Evolutionary conservation across 148 eudicot genomes (phyloP).

Genomic region (Cornus kousa): DNA sequence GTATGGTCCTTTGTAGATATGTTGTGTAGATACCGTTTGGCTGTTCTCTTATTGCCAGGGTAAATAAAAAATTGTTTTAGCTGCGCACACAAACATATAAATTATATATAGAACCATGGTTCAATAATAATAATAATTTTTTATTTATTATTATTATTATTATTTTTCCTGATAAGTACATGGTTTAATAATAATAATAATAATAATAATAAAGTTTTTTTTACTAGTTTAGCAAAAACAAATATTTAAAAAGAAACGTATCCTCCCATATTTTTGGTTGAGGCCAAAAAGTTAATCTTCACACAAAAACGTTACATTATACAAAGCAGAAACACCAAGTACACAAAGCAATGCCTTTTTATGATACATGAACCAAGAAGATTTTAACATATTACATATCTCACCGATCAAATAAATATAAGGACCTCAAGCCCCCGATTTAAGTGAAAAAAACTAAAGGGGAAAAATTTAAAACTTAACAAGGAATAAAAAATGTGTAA

Average conservation of each 20-base stretch:
- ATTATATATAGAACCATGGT: no score
- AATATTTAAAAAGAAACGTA: no score
- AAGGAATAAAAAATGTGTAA: constrained; percentile 15
- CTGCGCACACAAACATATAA: neutral
- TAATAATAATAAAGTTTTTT: no score
- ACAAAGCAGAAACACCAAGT: constrained; percentile 16
- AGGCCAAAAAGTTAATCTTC: constrained; percentile 10
- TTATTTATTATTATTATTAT: no score
- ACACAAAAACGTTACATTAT: constrained; percentile 15
- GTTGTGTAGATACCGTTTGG: no score
- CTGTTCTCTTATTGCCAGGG: no score
- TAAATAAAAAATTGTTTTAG: neutral
- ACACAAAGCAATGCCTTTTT: constrained; percentile 24
- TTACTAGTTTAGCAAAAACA: no score
- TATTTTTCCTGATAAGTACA: no score
- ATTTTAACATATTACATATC: no score
- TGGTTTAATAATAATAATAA: no score
- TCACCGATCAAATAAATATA: constrained; percentile 34
- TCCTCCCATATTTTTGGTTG: neutral
- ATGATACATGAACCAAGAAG: constrained; percentile 29
- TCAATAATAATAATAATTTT: no score
- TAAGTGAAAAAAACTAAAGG: neutral
- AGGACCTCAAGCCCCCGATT: neutral
- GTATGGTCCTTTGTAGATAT: no score
- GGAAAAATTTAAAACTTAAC: constrained; percentile 15